Base-by-base conservation (phyloP, 83 land plant species). In the Thuja plicata region DNA sequence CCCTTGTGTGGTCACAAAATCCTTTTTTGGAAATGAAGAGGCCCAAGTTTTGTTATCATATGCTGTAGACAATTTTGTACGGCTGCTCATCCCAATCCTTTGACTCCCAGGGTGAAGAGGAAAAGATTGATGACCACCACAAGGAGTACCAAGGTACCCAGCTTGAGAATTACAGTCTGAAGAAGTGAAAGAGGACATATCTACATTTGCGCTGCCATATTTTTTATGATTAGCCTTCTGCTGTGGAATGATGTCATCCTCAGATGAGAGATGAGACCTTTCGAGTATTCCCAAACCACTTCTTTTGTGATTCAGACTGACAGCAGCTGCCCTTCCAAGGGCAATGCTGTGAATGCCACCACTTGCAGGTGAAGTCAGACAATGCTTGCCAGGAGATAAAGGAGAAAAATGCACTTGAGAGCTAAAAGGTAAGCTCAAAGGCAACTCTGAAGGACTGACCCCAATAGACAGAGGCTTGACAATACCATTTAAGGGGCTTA, bases 381-480 rank as follows among this genome's bases (percentile, higher is more conserved):
- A 95, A 92, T 92, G 91, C 90, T 92, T 94, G 60, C 93, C 93
- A 86, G 94, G 93, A 73, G 97, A 95, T 86, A 89, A 94, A 91
- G 90, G 55, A 86, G 96, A 91, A 79, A 91, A 48, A 40, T 92
- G 94, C 80, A 91, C 84, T 50, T 93, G 94, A n/a, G 93, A 89
- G 89, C 89, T 93, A 38, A 97, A 96, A 87, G 96, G 92, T 89
- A 92, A 91, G 89, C 89, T 93, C 54, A 97, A 96, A 86, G 96
- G 92, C 88, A 92, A 91, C 50, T 96, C 95, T 5, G 95, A 95
- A 87, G 99, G 98, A 88, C 98, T 97, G 40, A 93, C 92, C 48
- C 98, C 98, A 60, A 92, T 92, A 19, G 95, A 92, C 91, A 93
- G 88, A 40, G 97, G 92, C 37, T 89, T 92, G 74, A 94, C 90